A percentile compares a stretch with the other conserved stretches of the same genome.
phyloP scores from a whole-genome alignment of 192 early-diverging fungal genomes.

The Coemansia brasiliensis region DNA sequence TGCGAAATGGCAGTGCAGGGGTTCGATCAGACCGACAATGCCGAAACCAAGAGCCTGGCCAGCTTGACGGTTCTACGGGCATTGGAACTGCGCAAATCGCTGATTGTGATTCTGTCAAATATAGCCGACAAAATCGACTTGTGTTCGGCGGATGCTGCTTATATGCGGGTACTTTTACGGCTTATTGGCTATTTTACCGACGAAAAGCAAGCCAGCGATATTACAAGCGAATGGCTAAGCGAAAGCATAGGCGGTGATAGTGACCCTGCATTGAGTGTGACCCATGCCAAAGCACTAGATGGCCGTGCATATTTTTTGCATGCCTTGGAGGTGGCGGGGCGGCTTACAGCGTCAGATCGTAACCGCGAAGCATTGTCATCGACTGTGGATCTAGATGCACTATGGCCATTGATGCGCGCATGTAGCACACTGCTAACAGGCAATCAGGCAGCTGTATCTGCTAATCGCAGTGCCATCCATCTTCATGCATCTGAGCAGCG shows the following conservation, averaged over 20 bases:
- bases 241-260: slow-evolving; percentile 11
- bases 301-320: slow-evolving; percentile 36
- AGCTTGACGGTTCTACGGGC: slow-evolving; percentile 36
- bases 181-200: slow-evolving; percentile 47
- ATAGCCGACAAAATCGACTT: slow-evolving; percentile 35
- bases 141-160: background rate
- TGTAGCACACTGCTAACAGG: slow-evolving; percentile 34
- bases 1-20: slow-evolving; percentile 18
- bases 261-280: slow-evolving; percentile 6
- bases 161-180: slow-evolving; percentile 24
- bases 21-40: background rate
- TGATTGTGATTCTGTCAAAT: slow-evolving; percentile 38
- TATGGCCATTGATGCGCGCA: slow-evolving; percentile 25
- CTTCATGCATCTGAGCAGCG: slow-evolving; percentile 26
- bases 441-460: slow-evolving; percentile 21
- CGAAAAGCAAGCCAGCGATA: slow-evolving; percentile 30
- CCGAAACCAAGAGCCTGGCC: background rate
- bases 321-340: slow-evolving; percentile 38
- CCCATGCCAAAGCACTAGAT: slow-evolving; percentile 24
- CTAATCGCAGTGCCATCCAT: slow-evolving; percentile 7
- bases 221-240: slow-evolving; percentile 25
- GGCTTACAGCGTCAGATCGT: slow-evolving; percentile 24
- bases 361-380: slow-evolving; percentile 22
- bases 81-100: slow-evolving; percentile 44
- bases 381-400: slow-evolving; percentile 3